Base-by-base conservation (phyloP, 192 early-diverging fungal genomes). In the Coemansia asiatica region DNA sequence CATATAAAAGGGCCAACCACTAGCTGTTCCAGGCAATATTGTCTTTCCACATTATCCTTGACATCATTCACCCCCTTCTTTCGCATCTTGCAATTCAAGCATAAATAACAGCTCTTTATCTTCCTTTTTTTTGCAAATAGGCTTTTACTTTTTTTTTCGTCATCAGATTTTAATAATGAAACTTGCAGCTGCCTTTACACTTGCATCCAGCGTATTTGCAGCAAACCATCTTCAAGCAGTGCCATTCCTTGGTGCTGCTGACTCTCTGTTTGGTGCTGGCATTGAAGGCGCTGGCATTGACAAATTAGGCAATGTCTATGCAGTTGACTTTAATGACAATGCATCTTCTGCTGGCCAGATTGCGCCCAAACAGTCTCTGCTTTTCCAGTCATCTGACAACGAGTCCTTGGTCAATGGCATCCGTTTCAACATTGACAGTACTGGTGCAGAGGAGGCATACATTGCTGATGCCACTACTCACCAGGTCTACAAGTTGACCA, bases 211-310 rank as follows among this genome's bases (percentile, higher is more conserved):
- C 40, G 59, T 25, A 22, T 25, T 60, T 28, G 59, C 59, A 22
- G 59, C 59, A 13, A 60, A 47, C 44, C 40, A 44, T 26, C 44
- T 60, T 1, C 59, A 60, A 27, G 59, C 59, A 4, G 40, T 47
- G 2, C 59, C 59, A 15, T 60, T 60, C 40, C 40, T 60, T 4
- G 36, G 40, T 15, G 59, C 59, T 22, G 59, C 59, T 12, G 59
- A 60, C 40, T 47, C 59, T 5, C 36, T 47, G 22, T 60, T 47
- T 28, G 59, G 59, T 28, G 40, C 31, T 8, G 59, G 59, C 13
- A 60, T 60, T 18, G 59, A 60, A 60, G 59, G 59, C 22, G 40
- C 59, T 47, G 59, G 59, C n/a, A 44, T 60, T 60, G 59, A 60
- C n/a, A 60, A 21, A 26, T 21, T 31, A 28, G 59, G 59, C 40